Percentiles rank a stretch among this genome's conserved stretches.
These are phyloP conservation scores for Cladosporium halotolerans DNA, from an alignment of 2,329 filamentous ascomycete species.

Conservation along the genomic window DNA sequence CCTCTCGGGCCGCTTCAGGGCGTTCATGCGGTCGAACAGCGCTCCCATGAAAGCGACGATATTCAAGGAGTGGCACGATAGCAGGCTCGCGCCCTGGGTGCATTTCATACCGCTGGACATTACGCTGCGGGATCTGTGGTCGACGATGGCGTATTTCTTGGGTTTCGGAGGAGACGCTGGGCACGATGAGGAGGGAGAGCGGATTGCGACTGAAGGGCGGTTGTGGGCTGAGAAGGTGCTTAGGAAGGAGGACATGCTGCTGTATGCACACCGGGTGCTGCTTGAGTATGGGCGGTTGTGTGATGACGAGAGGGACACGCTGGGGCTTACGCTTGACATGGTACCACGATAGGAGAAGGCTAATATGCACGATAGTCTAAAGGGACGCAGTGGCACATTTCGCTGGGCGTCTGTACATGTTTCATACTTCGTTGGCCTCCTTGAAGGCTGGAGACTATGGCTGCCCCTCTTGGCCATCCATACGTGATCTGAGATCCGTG, in stretches of 20 bases:
- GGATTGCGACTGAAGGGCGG: slow-evolving; percentile 19
- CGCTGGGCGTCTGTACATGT: no score
- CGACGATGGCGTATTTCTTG: slow-evolving; percentile 24
- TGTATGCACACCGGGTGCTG: slow-evolving; percentile 21
- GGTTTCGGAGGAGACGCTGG: slow-evolving; percentile 1
- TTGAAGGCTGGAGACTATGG: no score
- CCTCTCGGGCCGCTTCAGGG: slow-evolving; percentile 33
- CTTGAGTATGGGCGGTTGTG: slow-evolving; percentile 20
- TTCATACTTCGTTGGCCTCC: no score
- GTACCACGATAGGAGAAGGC: no score
- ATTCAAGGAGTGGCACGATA: slow-evolving; percentile 34
- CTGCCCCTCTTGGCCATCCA: no score
- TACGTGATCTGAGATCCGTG: no score
- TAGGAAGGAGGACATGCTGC: slow-evolving; percentile 18
- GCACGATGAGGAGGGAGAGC: slow-evolving; percentile 15
- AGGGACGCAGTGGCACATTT: no score
- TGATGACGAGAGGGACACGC: slow-evolving; percentile 13
- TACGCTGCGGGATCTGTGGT: slow-evolving; percentile 24
- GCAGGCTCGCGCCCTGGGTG: slow-evolving; percentile 30
- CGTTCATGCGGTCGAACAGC: slow-evolving; percentile 21
- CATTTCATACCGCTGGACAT: slow-evolving; percentile 32
- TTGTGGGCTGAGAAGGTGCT: slow-evolving; percentile 21
- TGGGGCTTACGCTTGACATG: slow-evolving; percentile 9
- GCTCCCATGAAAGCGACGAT: slow-evolving; percentile 32
- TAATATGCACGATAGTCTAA: no score